phyloP scores from a whole-genome alignment of 371 early-diverging fungal genomes.

The Actinomortierella ambigua region DNA sequence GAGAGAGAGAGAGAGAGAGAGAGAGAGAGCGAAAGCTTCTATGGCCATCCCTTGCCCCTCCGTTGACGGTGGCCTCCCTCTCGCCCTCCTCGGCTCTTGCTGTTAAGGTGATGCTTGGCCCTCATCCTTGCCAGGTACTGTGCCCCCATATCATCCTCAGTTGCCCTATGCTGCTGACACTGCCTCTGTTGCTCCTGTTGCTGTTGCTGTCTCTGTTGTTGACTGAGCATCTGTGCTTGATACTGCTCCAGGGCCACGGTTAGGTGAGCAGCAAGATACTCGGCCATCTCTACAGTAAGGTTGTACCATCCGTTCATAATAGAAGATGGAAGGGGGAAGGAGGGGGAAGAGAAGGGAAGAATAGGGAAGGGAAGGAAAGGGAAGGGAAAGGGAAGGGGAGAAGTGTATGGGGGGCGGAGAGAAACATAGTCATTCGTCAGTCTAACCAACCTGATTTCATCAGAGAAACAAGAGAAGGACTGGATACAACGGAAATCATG shows the following conservation, averaged over 20 bases:
- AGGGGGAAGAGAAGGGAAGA: too few species aligned
- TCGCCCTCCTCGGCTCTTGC: not conserved
- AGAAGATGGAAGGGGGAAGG: too few species aligned
- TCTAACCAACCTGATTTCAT: too few species aligned
- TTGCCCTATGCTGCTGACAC: not conserved
- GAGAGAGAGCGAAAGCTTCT: not conserved
- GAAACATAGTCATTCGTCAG: too few species aligned
- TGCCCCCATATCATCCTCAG: constrained; percentile 7
- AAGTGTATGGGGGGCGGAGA: too few species aligned
- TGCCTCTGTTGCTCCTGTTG: not conserved
- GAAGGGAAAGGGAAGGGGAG: too few species aligned
- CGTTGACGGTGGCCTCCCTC: not conserved
- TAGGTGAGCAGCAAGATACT: constrained; percentile 16
- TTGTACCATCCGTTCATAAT: too few species aligned
- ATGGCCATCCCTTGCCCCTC: not conserved
- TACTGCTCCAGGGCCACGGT: constrained; percentile 18
- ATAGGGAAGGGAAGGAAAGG: too few species aligned
- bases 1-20: not conserved
- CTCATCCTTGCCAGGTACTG: constrained; percentile 31
- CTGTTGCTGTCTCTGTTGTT: not conserved
- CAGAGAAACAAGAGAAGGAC: not conserved
- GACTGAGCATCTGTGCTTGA: not conserved
- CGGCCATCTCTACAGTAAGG: constrained; percentile 22
- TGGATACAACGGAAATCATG: not conserved
- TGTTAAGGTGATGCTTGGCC: constrained; percentile 2